Base-by-base conservation (phyloP, 345 rosid genomes). In the Linum usitatissimum region DNA sequence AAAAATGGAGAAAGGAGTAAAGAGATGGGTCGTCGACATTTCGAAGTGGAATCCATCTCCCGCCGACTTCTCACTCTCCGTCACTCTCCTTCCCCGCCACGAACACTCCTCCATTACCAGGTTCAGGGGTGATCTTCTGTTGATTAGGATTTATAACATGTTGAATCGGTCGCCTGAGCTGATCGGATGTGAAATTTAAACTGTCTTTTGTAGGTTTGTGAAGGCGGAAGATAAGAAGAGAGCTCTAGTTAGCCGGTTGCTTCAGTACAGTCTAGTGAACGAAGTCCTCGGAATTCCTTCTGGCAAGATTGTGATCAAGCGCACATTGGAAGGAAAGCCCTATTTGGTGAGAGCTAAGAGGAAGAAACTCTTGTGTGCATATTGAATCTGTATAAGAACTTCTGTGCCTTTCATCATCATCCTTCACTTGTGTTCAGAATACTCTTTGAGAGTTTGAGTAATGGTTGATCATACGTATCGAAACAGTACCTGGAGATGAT, bases 251-350 rank as follows among this genome's bases (percentile, higher is more conserved):
- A 86, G 92, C 75, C 59, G 76, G 64, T 57, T 86, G 75, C 88
- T 83, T 62, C 92, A 86, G 39, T 80, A 81, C 66, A 67, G 80
- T 39, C 74, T 86, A 53, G 73, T 75, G 23, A 71, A 60, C 64
- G 68, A 83, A 64, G 80, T 81, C 9, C 19, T 80, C 60, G 80
- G 78, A 45, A 69, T 78, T 31, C 81, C 84, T 5, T 74, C 57
- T 60, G 66, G 69, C 18, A 72, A 74, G 30, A 78, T 80, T 66
- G 59, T 63, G 62, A 83, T 86, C 66, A 69, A 72, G 15, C 88
- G 86, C 55, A 81, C 83, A 0, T 19, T 28, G 55, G 86, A 86
- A 68, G 88, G 88, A 54, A 86, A 86, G 60, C 92, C 93, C 18
- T 83, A 80, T 71, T 64, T 81, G 80, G 88, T 81, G 76, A 51